Percentiles rank a stretch among this genome's conserved stretches.
Conservation (phyloP, 495 filamentous ascomycete species). For the Collariella sp. region DNA sequence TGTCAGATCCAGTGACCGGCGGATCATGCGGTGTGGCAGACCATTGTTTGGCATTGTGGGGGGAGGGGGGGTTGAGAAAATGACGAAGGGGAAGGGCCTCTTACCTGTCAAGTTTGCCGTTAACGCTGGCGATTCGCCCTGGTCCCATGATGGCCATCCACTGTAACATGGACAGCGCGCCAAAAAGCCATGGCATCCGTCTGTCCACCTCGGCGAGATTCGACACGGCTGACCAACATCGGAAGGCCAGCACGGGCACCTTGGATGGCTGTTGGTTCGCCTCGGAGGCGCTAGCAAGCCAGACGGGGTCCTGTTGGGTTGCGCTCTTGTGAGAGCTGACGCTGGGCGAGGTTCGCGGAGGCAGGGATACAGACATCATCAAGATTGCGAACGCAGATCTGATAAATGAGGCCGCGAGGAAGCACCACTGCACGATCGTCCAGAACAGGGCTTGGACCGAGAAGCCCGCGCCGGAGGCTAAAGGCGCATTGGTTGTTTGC, state of each 20-base stretch:
- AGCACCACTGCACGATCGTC: conserved; percentile 59
- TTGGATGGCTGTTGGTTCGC: conserved; percentile 33
- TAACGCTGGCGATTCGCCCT: conserved; percentile 60
- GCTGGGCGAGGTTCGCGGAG: conserved; percentile 31
- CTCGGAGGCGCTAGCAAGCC: conserved; percentile 6
- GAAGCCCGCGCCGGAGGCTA: conserved; percentile 12
- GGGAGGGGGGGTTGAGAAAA: conserved; percentile 4
- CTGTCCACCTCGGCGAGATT: conserved; percentile 59
- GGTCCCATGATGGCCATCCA: conserved; percentile 62
- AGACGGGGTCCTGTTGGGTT: conserved; percentile 8
- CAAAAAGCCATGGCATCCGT: conserved; percentile 82
- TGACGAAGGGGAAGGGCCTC: conserved; percentile 31
- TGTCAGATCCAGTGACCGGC: conserved; percentile 34
- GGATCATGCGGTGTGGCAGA: conserved; percentile 34
- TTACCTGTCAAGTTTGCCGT: conserved; percentile 85
- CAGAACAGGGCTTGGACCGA: conserved; percentile 50
- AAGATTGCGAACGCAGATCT: conserved; percentile 49
- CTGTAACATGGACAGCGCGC: conserved; percentile 61
- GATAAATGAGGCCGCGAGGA: conserved; percentile 55
- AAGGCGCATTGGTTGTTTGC: conserved; percentile 6
- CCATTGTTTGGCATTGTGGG: not conserved
- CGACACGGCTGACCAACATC: conserved; percentile 59
- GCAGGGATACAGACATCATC: conserved; percentile 45
- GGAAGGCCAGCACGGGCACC: conserved; percentile 67
- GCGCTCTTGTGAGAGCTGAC: conserved; percentile 8